These are phyloP conservation scores for Blastocystis sp. DNA, from an alignment of 352 stramenopile genomes.

Conservation along the genomic window DNA sequence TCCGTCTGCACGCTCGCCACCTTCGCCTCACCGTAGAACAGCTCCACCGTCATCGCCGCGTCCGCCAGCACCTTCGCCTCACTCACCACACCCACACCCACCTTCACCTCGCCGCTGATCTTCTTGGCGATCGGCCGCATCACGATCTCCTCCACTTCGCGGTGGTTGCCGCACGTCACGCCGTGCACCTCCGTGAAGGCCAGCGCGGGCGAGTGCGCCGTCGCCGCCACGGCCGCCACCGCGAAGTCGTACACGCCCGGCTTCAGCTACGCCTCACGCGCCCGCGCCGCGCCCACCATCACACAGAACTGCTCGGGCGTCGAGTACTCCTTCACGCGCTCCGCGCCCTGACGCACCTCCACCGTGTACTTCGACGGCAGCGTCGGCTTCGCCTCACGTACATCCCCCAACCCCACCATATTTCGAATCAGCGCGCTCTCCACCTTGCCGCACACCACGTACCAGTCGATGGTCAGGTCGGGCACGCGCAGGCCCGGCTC, in stretches of 20 bases:
- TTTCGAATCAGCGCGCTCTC: conserved; percentile 4
- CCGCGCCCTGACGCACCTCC: not conserved
- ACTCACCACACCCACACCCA: not conserved
- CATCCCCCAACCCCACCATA: not conserved
- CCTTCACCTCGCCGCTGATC: conserved; percentile 1
- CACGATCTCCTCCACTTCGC: not conserved
- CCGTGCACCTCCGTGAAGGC: not conserved
- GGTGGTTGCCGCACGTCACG: not conserved
- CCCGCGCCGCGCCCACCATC: not conserved
- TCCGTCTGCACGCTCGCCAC: not conserved
- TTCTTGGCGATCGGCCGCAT: conserved; percentile 5
- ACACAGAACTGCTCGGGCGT: conserved; percentile 10
- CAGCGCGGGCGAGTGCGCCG: not conserved
- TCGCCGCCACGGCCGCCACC: not conserved
- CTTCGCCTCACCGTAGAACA: not conserved
- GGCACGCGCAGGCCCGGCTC: conserved; percentile 1
- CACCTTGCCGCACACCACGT: not conserved
- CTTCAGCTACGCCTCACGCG: not conserved
- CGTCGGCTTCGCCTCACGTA: not conserved
- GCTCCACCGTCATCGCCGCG: not conserved
- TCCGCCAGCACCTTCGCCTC: not conserved
- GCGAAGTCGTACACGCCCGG: not conserved
- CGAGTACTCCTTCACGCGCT: not conserved
- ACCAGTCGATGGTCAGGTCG: not conserved
- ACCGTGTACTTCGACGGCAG: conserved; percentile 18